phyloP scores from a whole-genome alignment of 306 rosid species.

The Ziziphus jujuba region DNA sequence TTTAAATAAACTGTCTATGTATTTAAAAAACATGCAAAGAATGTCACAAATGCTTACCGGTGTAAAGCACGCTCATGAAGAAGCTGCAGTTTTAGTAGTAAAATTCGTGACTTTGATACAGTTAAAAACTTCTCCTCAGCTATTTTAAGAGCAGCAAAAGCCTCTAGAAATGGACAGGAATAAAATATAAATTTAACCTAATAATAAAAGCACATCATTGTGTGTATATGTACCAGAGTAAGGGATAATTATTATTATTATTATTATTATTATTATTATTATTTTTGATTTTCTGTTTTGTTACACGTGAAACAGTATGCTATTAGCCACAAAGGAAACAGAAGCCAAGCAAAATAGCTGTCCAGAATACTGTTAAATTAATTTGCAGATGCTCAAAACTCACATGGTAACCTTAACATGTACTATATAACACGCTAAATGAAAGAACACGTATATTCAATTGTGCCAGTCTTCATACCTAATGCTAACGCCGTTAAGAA shows the following conservation, averaged over 20 bases:
- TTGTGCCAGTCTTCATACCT: neutral
- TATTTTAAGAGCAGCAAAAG: slow-evolving; percentile 77
- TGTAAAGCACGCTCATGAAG: slow-evolving; percentile 89
- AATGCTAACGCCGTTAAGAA: neutral
- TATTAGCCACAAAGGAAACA: neutral
- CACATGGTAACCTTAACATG: no score
- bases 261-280: no score
- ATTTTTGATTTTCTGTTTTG: no score
- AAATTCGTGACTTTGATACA: slow-evolving; percentile 77
- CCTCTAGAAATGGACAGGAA: slow-evolving; percentile 53
- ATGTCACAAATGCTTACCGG: slow-evolving; percentile 45
- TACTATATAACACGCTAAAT: no score
- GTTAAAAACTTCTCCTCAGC: slow-evolving; percentile 88
- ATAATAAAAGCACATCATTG: slow-evolving; percentile 15
- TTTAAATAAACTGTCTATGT: neutral
- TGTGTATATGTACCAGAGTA: slow-evolving; percentile 8
- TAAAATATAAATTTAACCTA: slow-evolving; percentile 14
- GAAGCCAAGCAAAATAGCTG: neutral
- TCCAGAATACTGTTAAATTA: neutral
- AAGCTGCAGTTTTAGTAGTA: slow-evolving; percentile 78
- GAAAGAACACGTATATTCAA: neutral
- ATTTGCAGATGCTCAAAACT: no score
- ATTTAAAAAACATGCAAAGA: neutral
- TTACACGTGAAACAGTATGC: neutral
- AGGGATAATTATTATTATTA: neutral